These are phyloP conservation scores for Xylaria telfairii DNA, from an alignment of 495 filamentous ascomycete species.

Conservation along the genomic window DNA sequence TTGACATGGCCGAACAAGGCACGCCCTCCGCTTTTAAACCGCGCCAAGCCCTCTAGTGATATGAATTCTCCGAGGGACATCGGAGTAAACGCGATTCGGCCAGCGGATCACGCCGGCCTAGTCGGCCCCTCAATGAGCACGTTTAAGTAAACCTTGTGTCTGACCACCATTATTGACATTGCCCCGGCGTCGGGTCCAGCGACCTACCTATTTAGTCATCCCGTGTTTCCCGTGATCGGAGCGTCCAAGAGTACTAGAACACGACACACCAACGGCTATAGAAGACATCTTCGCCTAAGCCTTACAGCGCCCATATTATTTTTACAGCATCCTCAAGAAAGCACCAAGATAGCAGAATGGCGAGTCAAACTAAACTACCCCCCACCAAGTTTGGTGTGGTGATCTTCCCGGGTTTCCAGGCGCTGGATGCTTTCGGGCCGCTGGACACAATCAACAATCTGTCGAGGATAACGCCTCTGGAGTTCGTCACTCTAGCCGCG, in stretches of 20 bases:
- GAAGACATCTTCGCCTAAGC: background rate
- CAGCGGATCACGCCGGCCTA: background rate
- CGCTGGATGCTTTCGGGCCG: slow-evolving; percentile 63
- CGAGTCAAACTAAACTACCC: background rate
- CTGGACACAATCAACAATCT: slow-evolving; percentile 67
- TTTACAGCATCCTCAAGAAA: background rate
- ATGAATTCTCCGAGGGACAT: slow-evolving; percentile 7
- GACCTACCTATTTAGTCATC: background rate
- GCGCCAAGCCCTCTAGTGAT: slow-evolving; percentile 10
- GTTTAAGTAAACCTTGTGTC: background rate
- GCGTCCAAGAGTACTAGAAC: background rate
- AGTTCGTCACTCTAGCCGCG: slow-evolving; percentile 57
- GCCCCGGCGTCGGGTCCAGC: background rate
- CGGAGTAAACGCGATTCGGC: background rate
- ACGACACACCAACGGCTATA: background rate
- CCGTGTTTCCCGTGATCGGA: background rate
- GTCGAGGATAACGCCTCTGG: slow-evolving; percentile 43
- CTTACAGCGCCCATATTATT: background rate
- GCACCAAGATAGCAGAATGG: slow-evolving; percentile 1
- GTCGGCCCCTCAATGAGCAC: slow-evolving; percentile 6
- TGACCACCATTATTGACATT: background rate
- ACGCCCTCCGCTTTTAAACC: background rate
- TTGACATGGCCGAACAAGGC: background rate
- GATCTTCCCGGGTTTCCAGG: slow-evolving; percentile 57
- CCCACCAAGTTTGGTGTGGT: slow-evolving; percentile 46